These are phyloP conservation scores for Phialophora verrucosa DNA, from an alignment of 2,329 filamentous ascomycete species.

Conservation along the genomic window DNA sequence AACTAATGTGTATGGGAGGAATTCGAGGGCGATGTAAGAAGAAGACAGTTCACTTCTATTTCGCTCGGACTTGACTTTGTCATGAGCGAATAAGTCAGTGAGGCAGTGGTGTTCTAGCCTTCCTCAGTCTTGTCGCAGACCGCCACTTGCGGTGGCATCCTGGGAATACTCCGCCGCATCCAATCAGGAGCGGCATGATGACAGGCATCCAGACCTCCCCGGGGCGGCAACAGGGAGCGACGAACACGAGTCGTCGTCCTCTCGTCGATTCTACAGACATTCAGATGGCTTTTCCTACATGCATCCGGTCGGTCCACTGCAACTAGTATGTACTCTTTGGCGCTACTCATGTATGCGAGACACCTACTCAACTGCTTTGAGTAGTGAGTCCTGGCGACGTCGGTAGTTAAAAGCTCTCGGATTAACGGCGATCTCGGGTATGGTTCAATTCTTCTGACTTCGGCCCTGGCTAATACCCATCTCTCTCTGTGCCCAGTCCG, in stretches of 20 bases:
- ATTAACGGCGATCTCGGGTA: not conserved
- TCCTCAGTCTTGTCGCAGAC: constrained; percentile 22
- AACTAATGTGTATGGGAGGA: not conserved
- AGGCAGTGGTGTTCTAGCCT: constrained; percentile 26
- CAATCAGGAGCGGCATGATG: constrained; percentile 25
- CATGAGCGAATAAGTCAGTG: constrained; percentile 15
- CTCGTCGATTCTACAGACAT: constrained; percentile 1
- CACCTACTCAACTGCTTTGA: constrained; percentile 1
- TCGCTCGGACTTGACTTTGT: constrained; percentile 8
- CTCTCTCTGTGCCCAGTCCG: constrained; percentile 30
- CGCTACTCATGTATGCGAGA: constrained; percentile 3
- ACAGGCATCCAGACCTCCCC: constrained; percentile 1
- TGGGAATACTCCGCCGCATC: constrained; percentile 19
- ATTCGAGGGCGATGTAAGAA: constrained; percentile 6
- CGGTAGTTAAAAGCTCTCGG: not conserved
- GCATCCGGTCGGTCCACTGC: not conserved
- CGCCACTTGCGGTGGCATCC: constrained; percentile 29
- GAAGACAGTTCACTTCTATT: not conserved
- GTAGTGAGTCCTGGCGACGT: not conserved
- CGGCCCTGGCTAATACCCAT: constrained; percentile 13
- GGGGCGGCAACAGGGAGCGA: constrained; percentile 9
- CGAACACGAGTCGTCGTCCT: constrained; percentile 4
- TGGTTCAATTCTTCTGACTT: not conserved
- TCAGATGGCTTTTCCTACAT: constrained; percentile 3
- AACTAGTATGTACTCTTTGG: not conserved